Base-by-base conservation (phyloP, 2,329 filamentous ascomycete species). In the Fusarium sp. region DNA sequence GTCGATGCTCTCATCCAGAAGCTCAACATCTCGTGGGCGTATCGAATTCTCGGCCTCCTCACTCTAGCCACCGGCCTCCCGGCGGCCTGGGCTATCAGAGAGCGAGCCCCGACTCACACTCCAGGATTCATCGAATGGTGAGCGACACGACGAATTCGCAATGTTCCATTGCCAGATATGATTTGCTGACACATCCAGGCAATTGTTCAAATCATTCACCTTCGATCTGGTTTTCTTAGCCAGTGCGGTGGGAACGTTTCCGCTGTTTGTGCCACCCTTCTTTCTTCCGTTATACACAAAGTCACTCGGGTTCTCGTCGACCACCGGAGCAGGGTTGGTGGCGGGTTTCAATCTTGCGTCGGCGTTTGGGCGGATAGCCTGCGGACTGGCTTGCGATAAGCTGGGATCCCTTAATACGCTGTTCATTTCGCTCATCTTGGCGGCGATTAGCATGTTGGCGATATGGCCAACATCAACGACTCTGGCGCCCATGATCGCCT, bases 311-410 rank as follows among this genome's bases (percentile, higher is more conserved):
- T 82, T 91, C 22, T 84, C 85, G 0, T 84, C 88, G 1, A 82
- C 82, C 8, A 84, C 84, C 0, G 90, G 89, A 0, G 89, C 90
- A 1, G 88, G 83, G 22, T 81, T 92, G 2, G 85, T 91, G 1
- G 90, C 90, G 1, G 89, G 86, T 6, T 92, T 91, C 82, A 91
- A 89, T 78, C 85, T 90, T 36, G 85, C 88, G 2, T 90, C 90
- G 0, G 89, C 89, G 0, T 75, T 90, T 22, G 90, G 90, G 0
- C 84, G 90, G 22, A 82, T 92, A 33, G 71, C 83, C 10, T 88
- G 86, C 50, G 90, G 90, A 2, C 82, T 88, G 25, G 78, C 86
- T 5, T 88, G 86, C 71, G 89, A 91, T 76, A 79, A 73, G 11
- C 75, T 91, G 2, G 90, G 89, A 0, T 82, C 89, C 0, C 78